These are phyloP conservation scores for Mortierella sp. DNA, from an alignment of 371 early-diverging fungal species.

Conservation along the genomic window DNA sequence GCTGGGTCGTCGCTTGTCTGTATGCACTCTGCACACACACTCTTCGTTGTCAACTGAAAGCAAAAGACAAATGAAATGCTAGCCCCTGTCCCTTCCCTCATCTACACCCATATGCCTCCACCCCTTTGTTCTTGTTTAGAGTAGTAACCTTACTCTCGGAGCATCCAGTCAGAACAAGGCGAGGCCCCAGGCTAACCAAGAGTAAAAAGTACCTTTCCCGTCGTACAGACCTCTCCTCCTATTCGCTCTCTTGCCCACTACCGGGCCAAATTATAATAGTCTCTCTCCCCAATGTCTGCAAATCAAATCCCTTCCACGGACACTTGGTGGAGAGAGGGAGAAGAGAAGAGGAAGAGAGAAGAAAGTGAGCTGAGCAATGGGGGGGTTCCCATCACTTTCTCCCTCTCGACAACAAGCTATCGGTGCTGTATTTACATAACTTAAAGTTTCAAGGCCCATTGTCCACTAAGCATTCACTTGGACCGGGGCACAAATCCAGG, in stretches of 20 bases:
- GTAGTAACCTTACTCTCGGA: background rate
- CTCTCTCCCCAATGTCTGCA: background rate
- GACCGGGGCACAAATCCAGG: background rate
- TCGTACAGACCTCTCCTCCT: background rate
- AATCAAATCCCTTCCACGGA: conserved; percentile 29
- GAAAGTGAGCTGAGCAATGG: background rate
- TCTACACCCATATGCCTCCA: background rate
- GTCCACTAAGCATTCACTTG: background rate
- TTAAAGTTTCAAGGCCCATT: background rate
- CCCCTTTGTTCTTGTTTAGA: background rate
- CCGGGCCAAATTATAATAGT: background rate
- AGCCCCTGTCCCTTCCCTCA: background rate
- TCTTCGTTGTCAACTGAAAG: too few species aligned
- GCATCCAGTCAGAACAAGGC: background rate
- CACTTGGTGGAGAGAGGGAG: background rate
- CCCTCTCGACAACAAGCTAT: background rate
- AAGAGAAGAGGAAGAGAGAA: background rate
- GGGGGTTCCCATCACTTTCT: background rate
- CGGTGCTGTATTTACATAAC: too few species aligned
- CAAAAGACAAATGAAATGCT: background rate
- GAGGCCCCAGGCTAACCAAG: background rate
- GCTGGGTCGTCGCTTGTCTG: too few species aligned
- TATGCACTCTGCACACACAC: too few species aligned
- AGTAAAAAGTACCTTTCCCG: background rate
- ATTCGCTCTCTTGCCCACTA: background rate